phyloP scores from a whole-genome alignment of 139 green algal species.

The Chlamydomonas schloesseri region DNA sequence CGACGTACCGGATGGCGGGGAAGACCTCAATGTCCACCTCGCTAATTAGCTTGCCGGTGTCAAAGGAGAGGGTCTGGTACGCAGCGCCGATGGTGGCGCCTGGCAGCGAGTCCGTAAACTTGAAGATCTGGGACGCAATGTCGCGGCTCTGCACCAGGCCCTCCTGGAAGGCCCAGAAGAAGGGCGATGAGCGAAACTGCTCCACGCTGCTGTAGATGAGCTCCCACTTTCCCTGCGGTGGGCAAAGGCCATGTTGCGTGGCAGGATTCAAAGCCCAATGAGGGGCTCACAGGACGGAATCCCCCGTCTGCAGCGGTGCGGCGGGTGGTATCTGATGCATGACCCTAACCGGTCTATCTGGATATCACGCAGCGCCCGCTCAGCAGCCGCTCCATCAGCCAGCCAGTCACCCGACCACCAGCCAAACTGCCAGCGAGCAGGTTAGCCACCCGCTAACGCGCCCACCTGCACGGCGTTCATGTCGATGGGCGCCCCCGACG shows the following conservation, averaged over 20 bases:
- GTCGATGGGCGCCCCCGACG: neutral
- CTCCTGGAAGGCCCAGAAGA: slow-evolving; percentile 58
- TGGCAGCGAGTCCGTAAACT: slow-evolving; percentile 53
- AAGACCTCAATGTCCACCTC: slow-evolving; percentile 56
- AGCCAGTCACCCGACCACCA: too few species aligned
- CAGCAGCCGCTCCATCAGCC: too few species aligned
- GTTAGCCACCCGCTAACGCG: too few species aligned
- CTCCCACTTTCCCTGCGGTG: slow-evolving; percentile 44
- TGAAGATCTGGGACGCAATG: slow-evolving; percentile 43
- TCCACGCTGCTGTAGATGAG: slow-evolving; percentile 41
- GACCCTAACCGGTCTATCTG: too few species aligned
- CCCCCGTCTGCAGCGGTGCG: too few species aligned
- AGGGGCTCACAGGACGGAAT: too few species aligned
- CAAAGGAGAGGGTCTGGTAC: slow-evolving; percentile 41
- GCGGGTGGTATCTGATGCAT: too few species aligned
- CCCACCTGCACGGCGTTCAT: neutral
- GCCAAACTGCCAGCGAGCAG: too few species aligned
- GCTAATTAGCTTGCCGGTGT: slow-evolving; percentile 39
- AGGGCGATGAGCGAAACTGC: slow-evolving; percentile 48
- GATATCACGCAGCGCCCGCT: too few species aligned
- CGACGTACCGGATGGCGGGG: slow-evolving; percentile 18
- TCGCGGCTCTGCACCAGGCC: slow-evolving; percentile 47
- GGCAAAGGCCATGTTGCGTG: too few species aligned
- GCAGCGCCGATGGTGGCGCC: slow-evolving; percentile 38
- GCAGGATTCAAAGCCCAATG: too few species aligned